Percentiles rank a stretch among this genome's conserved stretches.
Conservation (phyloP, 2,329 filamentous ascomycete species). For the Xylaria sp. region DNA sequence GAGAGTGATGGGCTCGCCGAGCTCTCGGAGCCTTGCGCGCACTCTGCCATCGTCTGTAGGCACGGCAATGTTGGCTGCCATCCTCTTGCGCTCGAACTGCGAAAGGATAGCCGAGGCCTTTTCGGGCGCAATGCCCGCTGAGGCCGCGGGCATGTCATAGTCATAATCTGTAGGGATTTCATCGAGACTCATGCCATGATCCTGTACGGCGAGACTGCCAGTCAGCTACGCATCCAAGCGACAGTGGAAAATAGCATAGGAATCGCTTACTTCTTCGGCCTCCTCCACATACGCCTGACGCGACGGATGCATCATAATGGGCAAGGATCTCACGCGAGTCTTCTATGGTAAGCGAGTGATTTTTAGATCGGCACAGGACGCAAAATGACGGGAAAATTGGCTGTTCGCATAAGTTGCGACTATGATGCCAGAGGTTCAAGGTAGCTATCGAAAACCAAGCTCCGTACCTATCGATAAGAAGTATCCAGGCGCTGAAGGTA, state of each 20-base stretch:
- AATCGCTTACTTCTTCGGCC: conserved; percentile 70
- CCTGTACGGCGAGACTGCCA: conserved; percentile 44
- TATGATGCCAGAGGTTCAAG: conserved; percentile 12
- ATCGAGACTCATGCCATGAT: conserved; percentile 49
- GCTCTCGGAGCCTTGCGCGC: conserved; percentile 79
- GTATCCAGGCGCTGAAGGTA: not conserved
- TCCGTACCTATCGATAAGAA: conserved; percentile 39
- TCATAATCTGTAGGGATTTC: conserved; percentile 77
- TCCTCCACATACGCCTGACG: conserved; percentile 96
- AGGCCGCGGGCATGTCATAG: conserved; percentile 78
- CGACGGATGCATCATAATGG: conserved; percentile 81
- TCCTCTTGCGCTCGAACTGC: conserved; percentile 91
- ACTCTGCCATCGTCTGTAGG: conserved; percentile 94
- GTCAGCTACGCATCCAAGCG: conserved; percentile 37
- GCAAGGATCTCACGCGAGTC: conserved; percentile 31
- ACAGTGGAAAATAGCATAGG: conserved; percentile 29
- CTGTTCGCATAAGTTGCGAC: not conserved
- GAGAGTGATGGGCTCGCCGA: conserved; percentile 93
- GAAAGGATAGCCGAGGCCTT: conserved; percentile 86
- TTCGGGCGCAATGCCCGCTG: conserved; percentile 76
- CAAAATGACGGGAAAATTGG: conserved; percentile 1
- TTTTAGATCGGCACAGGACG: not conserved
- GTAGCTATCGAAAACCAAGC: conserved; percentile 28
- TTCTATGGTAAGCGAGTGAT: not conserved
- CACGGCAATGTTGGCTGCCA: conserved; percentile 88